Evolutionary conservation across 495 filamentous ascomycete genomes (phyloP).

Genomic region (Aspergillus coremiiformis): DNA sequence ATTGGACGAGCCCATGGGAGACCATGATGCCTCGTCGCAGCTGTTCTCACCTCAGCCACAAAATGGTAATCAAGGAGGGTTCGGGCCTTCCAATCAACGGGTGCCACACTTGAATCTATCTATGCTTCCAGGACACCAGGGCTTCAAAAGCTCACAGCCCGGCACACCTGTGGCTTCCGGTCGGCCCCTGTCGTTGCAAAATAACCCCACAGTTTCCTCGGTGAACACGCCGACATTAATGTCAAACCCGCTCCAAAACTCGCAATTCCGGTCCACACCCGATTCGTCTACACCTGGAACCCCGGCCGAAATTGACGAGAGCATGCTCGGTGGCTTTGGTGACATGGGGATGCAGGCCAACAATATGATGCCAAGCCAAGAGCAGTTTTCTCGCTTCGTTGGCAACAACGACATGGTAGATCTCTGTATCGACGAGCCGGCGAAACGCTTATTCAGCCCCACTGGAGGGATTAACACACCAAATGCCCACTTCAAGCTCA

Average conservation of each 20-base stretch:
- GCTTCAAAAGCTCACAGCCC: slow-evolving; percentile 76
- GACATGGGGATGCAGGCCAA: slow-evolving; percentile 52
- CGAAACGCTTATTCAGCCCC: slow-evolving; percentile 83
- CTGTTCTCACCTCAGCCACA: slow-evolving; percentile 49
- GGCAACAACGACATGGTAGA: slow-evolving; percentile 54
- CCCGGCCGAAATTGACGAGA: slow-evolving; percentile 57
- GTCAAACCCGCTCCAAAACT: slow-evolving; percentile 53
- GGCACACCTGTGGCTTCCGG: slow-evolving; percentile 70
- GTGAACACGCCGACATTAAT: slow-evolving; percentile 89
- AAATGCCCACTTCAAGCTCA: slow-evolving; percentile 61
- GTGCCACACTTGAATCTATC: slow-evolving; percentile 66
- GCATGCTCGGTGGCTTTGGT: slow-evolving; percentile 46
- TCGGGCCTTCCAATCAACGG: slow-evolving; percentile 64
- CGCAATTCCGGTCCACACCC: slow-evolving; percentile 60
- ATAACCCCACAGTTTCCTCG: slow-evolving; percentile 96
- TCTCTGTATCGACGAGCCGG: slow-evolving; percentile 89
- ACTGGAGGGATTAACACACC: slow-evolving; percentile 66
- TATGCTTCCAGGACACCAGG: slow-evolving; percentile 64
- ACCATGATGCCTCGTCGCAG: slow-evolving; percentile 55
- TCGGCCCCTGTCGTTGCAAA: slow-evolving; percentile 61
- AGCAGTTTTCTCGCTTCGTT: slow-evolving; percentile 38
- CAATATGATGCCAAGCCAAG: slow-evolving; percentile 49
- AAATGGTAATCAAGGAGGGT: slow-evolving; percentile 50
- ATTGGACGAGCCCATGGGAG: slow-evolving; percentile 74
- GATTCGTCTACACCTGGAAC: slow-evolving; percentile 71